Conservation (phyloP, 2,329 filamentous ascomycete genomes). For the Talaromyces sp. region DNA sequence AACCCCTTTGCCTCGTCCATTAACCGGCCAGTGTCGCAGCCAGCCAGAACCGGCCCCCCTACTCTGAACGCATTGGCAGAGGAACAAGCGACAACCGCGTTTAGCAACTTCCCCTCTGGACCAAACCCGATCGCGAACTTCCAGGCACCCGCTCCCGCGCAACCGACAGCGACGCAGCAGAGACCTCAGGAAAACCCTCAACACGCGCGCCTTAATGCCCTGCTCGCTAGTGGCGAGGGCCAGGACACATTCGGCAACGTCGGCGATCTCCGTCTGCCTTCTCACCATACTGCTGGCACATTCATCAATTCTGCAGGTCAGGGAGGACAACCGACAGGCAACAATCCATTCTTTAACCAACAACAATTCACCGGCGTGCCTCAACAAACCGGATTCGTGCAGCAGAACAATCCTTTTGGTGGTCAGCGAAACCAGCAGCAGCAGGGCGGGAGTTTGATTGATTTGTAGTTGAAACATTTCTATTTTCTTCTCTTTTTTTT, state of each 20-base stretch:
- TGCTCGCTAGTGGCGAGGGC: conserved; percentile 82
- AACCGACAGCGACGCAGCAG: conserved; percentile 22
- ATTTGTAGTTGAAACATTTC: conserved; percentile 41
- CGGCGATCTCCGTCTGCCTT: conserved; percentile 90
- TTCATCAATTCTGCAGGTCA: conserved; percentile 94
- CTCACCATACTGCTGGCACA: conserved; percentile 92
- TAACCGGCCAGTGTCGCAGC: conserved; percentile 49
- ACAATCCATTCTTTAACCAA: conserved; percentile 81
- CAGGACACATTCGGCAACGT: conserved; percentile 97
- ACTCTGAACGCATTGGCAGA: conserved; percentile 73
- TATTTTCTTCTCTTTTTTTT: not conserved
- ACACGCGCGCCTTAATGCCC: conserved; percentile 71
- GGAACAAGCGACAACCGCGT: conserved; percentile 69
- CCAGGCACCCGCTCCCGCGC: conserved; percentile 19
- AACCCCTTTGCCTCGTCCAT: conserved; percentile 88
- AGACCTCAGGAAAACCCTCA: conserved; percentile 48
- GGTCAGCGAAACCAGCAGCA: conserved; percentile 41
- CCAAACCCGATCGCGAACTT: conserved; percentile 33
- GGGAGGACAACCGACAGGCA: conserved; percentile 74
- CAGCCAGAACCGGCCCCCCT: conserved; percentile 56
- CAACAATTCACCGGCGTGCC: conserved; percentile 72
- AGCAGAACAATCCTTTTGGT: conserved; percentile 54
- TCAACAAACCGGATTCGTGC: conserved; percentile 40
- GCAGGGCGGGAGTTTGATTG: conserved; percentile 56
- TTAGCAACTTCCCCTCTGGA: conserved; percentile 44